These are phyloP conservation scores for Wickerhamiella azyma DNA, from an alignment of 805 yeast genomes.

Conservation along the genomic window DNA sequence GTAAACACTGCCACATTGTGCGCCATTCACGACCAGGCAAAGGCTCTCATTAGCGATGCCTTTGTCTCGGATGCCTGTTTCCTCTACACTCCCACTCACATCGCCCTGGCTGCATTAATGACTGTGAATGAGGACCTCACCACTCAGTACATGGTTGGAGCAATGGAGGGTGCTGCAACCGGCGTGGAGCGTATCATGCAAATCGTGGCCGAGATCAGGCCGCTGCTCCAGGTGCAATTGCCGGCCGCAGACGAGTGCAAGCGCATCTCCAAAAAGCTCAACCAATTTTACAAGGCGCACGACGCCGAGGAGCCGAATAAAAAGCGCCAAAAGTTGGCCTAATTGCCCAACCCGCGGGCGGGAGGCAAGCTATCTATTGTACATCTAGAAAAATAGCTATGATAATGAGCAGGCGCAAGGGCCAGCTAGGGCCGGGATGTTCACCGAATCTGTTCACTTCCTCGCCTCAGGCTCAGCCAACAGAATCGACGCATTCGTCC, in stretches of 20 bases:
- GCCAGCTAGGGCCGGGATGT: too few relatives aligned
- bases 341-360: background rate
- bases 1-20: slow-evolving; percentile 46
- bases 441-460: too few relatives aligned
- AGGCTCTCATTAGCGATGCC: slow-evolving; percentile 50
- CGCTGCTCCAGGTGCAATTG: slow-evolving; percentile 14
- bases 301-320: background rate
- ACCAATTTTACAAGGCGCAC: slow-evolving; percentile 12
- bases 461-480: background rate
- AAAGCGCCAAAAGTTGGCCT: slow-evolving; percentile 4
- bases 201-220: slow-evolving; percentile 21
- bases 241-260: slow-evolving; percentile 24
- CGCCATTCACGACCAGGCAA: slow-evolving; percentile 54
- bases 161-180: slow-evolving; percentile 26
- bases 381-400: too few relatives aligned
- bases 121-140: slow-evolving; percentile 50
- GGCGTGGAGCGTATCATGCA: slow-evolving; percentile 16
- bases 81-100: slow-evolving; percentile 84
- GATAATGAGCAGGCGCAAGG: too few relatives aligned
- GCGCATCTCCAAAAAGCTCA: slow-evolving; percentile 25
- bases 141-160: slow-evolving; percentile 43
- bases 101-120: slow-evolving; percentile 77
- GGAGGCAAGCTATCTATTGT: too few relatives aligned
- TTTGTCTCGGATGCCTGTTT: slow-evolving; percentile 65
- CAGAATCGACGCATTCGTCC: slow-evolving; percentile 81